Conservation (phyloP, 768 basidiomycete species). For the Pisolithus albus region DNA sequence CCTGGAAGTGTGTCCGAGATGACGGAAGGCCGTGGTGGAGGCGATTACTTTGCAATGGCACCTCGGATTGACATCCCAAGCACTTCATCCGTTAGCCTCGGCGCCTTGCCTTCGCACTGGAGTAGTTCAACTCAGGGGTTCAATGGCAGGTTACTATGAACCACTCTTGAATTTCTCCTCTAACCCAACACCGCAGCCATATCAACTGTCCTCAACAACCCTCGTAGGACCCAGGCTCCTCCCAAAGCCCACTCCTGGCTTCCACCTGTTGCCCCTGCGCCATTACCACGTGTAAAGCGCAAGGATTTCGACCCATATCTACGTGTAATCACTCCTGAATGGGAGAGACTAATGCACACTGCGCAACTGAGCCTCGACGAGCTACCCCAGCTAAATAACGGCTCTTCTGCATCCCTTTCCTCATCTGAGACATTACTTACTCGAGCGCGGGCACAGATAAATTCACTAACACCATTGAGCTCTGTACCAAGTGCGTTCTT, state of each 20-base stretch:
- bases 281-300: constrained; percentile 71
- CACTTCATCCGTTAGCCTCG: constrained; percentile 43
- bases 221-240: constrained; percentile 75
- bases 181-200: constrained; percentile 54
- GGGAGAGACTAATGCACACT: constrained; percentile 61
- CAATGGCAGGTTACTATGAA: constrained; percentile 53
- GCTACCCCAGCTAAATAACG: constrained; percentile 22
- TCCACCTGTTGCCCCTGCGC: constrained; percentile 62
- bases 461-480: constrained; percentile 61
- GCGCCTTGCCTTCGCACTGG: constrained; percentile 59
- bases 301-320: constrained; percentile 86
- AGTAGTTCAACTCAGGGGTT: constrained; percentile 81
- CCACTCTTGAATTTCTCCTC: not conserved
- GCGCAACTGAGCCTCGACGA: constrained; percentile 27
- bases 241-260: constrained; percentile 82
- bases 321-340: constrained; percentile 62
- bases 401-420: constrained; percentile 3
- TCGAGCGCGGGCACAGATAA: constrained; percentile 30
- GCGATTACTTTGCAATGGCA: constrained; percentile 46
- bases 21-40: constrained; percentile 50
- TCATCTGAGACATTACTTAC: constrained; percentile 8
- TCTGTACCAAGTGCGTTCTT: constrained; percentile 82
- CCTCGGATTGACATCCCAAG: constrained; percentile 42
- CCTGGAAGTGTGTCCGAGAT: constrained; percentile 73
- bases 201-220: constrained; percentile 89